A percentile compares a stretch with the other conserved stretches of the same genome.
phyloP scores from a whole-genome alignment of 805 yeast genomes.

The Candida adriatica region DNA sequence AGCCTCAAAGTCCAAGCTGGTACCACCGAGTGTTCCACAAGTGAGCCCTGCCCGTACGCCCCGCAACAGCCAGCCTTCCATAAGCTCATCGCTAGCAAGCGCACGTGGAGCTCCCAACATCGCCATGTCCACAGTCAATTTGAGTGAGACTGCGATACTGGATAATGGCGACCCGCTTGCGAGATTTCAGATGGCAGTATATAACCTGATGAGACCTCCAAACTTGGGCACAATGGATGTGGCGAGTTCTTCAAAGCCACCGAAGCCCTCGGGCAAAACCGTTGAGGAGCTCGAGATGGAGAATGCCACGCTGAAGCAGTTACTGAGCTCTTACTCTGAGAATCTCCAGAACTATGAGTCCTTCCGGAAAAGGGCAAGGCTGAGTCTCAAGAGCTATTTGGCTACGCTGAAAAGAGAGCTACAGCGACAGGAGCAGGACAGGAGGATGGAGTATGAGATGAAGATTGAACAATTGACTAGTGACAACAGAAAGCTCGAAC shows the following conservation, averaged over 20 bases:
- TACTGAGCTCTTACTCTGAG: slow-evolving; percentile 17
- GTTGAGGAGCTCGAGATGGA: slow-evolving; percentile 26
- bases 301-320: slow-evolving; percentile 22
- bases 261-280: slow-evolving; percentile 17
- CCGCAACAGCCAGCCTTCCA: not conserved
- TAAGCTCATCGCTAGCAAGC: slow-evolving; percentile 2
- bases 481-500: slow-evolving; percentile 40
- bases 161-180: slow-evolving; percentile 16
- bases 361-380: slow-evolving; percentile 21
- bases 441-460: slow-evolving; percentile 27
- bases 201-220: slow-evolving; percentile 18
- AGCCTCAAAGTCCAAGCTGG: slow-evolving; percentile 2
- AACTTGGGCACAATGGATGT: slow-evolving; percentile 3
- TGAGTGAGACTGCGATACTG: slow-evolving; percentile 6
- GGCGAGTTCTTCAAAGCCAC: slow-evolving; percentile 2
- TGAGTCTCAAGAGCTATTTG: slow-evolving; percentile 22
- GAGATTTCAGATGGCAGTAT: slow-evolving; percentile 18
- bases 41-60: slow-evolving; percentile 1
- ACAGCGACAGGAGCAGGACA: slow-evolving; percentile 29
- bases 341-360: slow-evolving; percentile 19
- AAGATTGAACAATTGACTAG: slow-evolving; percentile 30
- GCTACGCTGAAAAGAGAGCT: slow-evolving; percentile 31
- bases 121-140: slow-evolving; percentile 2
- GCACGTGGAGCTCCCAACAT: slow-evolving; percentile 1
- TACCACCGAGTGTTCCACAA: not conserved